Evolutionary conservation across 75 land plant species (phyloP).

Genomic region (Isoetes taiwanensis): DNA sequence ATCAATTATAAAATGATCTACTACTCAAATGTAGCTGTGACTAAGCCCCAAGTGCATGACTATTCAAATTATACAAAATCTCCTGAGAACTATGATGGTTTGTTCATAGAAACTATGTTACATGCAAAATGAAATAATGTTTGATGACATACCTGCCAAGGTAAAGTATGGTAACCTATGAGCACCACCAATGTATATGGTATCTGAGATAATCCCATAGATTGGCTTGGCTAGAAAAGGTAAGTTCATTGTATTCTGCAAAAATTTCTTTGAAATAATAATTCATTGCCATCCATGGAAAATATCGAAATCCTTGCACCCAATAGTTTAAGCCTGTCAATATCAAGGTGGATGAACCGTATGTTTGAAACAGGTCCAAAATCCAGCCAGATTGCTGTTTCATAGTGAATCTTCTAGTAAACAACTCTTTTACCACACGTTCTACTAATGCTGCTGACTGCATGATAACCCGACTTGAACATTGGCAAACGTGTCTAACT

Average conservation of each 20-base stretch:
- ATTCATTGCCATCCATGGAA: slow-evolving; percentile 69
- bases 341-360: slow-evolving; percentile 5
- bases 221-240: slow-evolving; percentile 87
- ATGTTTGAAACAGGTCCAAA: not conserved
- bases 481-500: too few species aligned
- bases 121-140: slow-evolving; percentile 7
- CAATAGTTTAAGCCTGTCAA: slow-evolving; percentile 51
- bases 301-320: slow-evolving; percentile 79
- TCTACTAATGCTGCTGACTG: too few species aligned
- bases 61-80: too few species aligned
- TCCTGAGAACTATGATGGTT: too few species aligned
- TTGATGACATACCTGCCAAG: slow-evolving; percentile 45
- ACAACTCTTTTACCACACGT: too few species aligned
- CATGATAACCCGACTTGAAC: too few species aligned
- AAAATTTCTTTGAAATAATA: slow-evolving; percentile 65
- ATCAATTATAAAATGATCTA: too few species aligned
- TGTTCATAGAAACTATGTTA: too few species aligned
- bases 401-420: too few species aligned
- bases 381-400: too few species aligned
- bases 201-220: slow-evolving; percentile 68
- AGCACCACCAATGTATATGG: slow-evolving; percentile 55
- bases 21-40: too few species aligned
- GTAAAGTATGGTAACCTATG: slow-evolving; percentile 67
- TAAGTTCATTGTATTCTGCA: slow-evolving; percentile 52
- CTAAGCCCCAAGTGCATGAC: too few species aligned